Evolutionary conservation across 2,329 filamentous ascomycete genomes (phyloP).

Genomic region (Orbilia ellipsospora): DNA sequence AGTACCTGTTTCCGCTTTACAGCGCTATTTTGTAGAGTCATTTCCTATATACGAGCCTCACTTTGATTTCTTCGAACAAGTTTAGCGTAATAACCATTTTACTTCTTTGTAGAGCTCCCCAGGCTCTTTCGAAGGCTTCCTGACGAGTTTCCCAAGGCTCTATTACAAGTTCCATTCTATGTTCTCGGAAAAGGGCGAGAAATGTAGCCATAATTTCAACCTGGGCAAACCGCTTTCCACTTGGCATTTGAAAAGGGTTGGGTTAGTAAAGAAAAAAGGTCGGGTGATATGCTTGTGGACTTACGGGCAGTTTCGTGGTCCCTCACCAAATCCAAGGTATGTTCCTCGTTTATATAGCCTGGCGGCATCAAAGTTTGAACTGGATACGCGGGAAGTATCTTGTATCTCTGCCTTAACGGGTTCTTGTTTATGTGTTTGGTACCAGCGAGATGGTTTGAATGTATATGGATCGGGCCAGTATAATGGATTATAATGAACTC

Average conservation of each 20-base stretch:
- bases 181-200: slow-evolving; percentile 24
- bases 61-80: slow-evolving; percentile 29
- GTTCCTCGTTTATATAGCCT: slow-evolving; percentile 21
- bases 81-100: slow-evolving; percentile 29
- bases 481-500: slow-evolving; percentile 20
- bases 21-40: neutral
- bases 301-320: slow-evolving; percentile 30
- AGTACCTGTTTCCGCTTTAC: too few species aligned
- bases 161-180: slow-evolving; percentile 20
- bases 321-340: slow-evolving; percentile 29
- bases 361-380: slow-evolving; percentile 9
- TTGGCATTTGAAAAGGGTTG: neutral
- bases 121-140: slow-evolving; percentile 23
- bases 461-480: slow-evolving; percentile 29
- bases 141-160: slow-evolving; percentile 18
- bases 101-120: slow-evolving; percentile 18
- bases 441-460: slow-evolving; percentile 26
- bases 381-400: too few species aligned
- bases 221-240: slow-evolving; percentile 26
- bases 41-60: slow-evolving; percentile 28
- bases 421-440: slow-evolving; percentile 24
- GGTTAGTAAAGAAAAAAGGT: neutral
- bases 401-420: neutral
- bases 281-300: neutral
- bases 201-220: slow-evolving; percentile 32